Base-by-base conservation (phyloP, 208 protist species). In the Cochliopodium minus region DNA sequence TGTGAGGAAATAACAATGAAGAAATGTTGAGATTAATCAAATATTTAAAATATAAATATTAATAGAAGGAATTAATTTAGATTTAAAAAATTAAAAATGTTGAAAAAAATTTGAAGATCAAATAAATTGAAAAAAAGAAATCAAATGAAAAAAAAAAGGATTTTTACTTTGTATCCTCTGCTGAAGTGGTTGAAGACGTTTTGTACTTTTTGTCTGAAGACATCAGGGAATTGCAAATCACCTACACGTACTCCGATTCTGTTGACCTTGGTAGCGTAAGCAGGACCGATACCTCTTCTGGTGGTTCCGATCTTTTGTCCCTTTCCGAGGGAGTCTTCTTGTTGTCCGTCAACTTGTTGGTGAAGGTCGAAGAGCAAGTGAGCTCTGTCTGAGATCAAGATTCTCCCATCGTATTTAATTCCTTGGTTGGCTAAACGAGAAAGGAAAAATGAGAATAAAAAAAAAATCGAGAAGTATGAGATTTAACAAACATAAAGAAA, bases 311-410 rank as follows among this genome's bases (percentile, higher is more conserved):
- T 71, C 13, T 49, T 0, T 20, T 17, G 23, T 49, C 28, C 33
- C 36, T 71, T 34, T 22, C 11, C 3, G 5, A 45, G 2, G 6
- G 15, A 45, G 2, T 39, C 54, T 36, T 73, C 68, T 26, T 57
- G 25, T n/a, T 49, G 17, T 17, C 61, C 68, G 46, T 73, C 68
- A 34, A 73, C 15, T 30, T 46, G 25, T 53, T 83, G 66, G 55
- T 82, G 74, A 22, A 85, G 54, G 55, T 78, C 74, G n/a, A 79
- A 74, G 1, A 85, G 69, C n/a, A 85, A 17, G 56, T 85, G 78
- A 13, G 74, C 74, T 25, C 76, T 36, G 58, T 82, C 72, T 1
- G 74, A 81, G 29, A 85, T 56, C 13, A 78, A 51, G 0, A 80
- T 45, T 34, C 71, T 63, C 17, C 47, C 13, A 2, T 69, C 66